Evolutionary conservation across 2,329 filamentous ascomycete genomes (phyloP), one percentile per base, ranked within the genome.

Genomic region (Cercospora janseana): DNA sequence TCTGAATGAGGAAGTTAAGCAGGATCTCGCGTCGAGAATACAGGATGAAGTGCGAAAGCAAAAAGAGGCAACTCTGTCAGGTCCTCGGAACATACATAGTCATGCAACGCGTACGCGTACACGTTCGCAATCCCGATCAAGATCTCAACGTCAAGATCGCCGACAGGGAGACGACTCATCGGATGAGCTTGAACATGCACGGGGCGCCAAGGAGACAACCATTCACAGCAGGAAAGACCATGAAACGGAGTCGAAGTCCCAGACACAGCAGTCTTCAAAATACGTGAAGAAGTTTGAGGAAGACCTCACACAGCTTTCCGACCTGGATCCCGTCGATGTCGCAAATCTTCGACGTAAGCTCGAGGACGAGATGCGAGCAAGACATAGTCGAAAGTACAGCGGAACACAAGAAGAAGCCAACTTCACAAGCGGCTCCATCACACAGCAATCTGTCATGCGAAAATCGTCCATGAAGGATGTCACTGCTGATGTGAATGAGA

Each of bases 381-480:
- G 47, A 18, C 45, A 45, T 29, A 6, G 31, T 34, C 24, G 38
- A 43, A 45, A 52, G 37, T 27, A 49, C 9, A 4, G 20, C 20
- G 31, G 34, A 21, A 23, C 27, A 9, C 40, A 49, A 16, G 38
- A 27, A 6, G 50, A 52, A 23, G 65, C 66, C 2, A 71, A 73
- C 37, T 69, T 74, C 13, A 75, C 73, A 1, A 51, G 65, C 6
- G 62, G 63, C 15, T 70, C 68, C 57, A 67, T 60, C 35, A 66
- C 70, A 57, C 59, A 71, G 69, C 57, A 65, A 64, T 43, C 63
- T 67, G 18, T 72, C 66, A 56, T 64, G n/a, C 76, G 77, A 44
- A 80, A 80, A 58, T 80, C 79, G 1, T 80, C 78, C 0, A 62
- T 80, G 57, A 79, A 76, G 52, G 77, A 80, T 46, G 58, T 71